Base-by-base conservation (phyloP, 257 asterid species). In the Thymus mandschuricus region DNA sequence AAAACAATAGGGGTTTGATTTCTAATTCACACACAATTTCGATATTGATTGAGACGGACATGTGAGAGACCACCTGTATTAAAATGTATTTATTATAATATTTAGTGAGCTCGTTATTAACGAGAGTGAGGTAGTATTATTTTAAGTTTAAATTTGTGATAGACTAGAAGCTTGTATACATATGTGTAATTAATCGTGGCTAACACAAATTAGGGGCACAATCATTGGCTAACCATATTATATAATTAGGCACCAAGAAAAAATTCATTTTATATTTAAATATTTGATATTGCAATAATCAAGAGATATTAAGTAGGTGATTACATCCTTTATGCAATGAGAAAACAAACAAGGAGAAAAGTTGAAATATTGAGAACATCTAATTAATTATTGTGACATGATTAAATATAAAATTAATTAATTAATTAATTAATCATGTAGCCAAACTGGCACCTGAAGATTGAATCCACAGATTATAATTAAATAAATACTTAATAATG, bases 401-500 rank as follows among this genome's bases (percentile, higher is more conserved):
- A 44, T 29, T 21, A 31, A 41, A 15, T 52, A 29, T 4, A 7
- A 21, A 21, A 21, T 21, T 21, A 21, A 21, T 21, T 21, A 21
- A 21, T 21, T 21, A 21, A 21, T 21, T 21, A 21, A 21, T 21
- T 30, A 21, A 52, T 12, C 5, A 30, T 73, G 66, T 5, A 15
- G 51, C 66, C 60, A 73, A 73, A 55, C 72, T 56, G 78, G 67
- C 71, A 72, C 68, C 78, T 73, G 61, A 41, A 15, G 67, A 40
- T 41, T 41, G 44, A 52, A 63, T 51, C 38, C n/a, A 8, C n/a
- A 64, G 15, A 55, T 21, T 31, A 64, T 15, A 57, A 58, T 43
- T 38, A 38, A 38, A 38, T 38, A 38, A 38, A 38, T 38, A 38
- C 41, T 38, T 6, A 10, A 10, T 9, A 1, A 7, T 65, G 15